Evolutionary conservation across 208 protist genomes (phyloP), one percentile per base, ranked within the genome.

Genomic region (Acanthamoeba lenticulata): DNA sequence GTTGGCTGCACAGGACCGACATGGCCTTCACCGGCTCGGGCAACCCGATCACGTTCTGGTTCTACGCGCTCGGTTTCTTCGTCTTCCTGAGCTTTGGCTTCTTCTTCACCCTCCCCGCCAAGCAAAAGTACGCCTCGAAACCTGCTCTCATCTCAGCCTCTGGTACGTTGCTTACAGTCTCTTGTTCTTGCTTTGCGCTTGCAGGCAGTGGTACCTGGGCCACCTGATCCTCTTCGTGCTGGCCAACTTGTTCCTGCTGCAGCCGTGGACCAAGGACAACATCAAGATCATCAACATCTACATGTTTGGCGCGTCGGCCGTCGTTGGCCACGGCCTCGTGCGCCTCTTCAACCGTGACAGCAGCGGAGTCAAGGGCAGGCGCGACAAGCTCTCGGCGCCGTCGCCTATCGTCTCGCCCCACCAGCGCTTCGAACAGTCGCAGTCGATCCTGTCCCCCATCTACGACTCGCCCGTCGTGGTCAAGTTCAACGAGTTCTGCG

Each of bases 221-320:
- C 52, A 67, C 81, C 29, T 90, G 21, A 44, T 34, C n/a, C 52
- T 90, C 42, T 90, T 90, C 81, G 52, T 40, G 29, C 60, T 90
- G 32, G 81, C 49, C 81, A 90, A 90, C 24, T 34, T 92, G 55
- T 65, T 92, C 86, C 47, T 92, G 7, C 44, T 92, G 34, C 86
- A 92, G 86, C 86, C 86, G 27, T 92, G 86, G 86, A 92, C 47
- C 34, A 92, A 92, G 86, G 86, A 92, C 86, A 92, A 92, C 86
- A 92, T 92, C 86, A 92, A 92, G 86, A 49, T 88, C 47, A 60
- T 88, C 44, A 62, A 88, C 79, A 88, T 88, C 32, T 88, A 42
- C 32, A 32, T 88, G 79, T 88, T 88, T 32, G 79, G 40, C 7
- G 79, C 79, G 6, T 36, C 79, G 79, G 29, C 32, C 29, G 79